Conservation (phyloP, 148 eudicot genomes). For the Cornus controversa region DNA sequence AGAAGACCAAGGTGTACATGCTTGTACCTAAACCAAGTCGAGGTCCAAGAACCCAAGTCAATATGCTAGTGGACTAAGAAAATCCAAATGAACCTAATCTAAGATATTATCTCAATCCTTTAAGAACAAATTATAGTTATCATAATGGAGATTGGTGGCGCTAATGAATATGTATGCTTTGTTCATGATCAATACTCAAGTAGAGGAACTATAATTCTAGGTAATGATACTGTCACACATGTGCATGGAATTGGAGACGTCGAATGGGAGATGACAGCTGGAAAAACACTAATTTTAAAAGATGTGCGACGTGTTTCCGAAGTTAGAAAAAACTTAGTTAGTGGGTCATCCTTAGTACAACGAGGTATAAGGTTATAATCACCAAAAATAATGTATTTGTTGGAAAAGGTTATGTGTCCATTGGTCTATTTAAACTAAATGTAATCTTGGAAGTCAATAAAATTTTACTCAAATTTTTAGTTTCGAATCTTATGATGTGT, state of each 20-base stretch:
- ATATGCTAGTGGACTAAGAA: too few species aligned
- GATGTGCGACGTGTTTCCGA: conserved; percentile 15
- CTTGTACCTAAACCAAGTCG: background rate
- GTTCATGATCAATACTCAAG: background rate
- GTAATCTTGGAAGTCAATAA: background rate
- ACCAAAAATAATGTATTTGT: too few species aligned
- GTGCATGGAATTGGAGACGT: conserved; percentile 16
- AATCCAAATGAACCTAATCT: conserved; percentile 8
- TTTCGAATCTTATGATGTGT: conserved; percentile 2
- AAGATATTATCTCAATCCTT: conserved; percentile 3
- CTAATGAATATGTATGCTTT: conserved; percentile 11
- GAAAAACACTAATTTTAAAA: background rate
- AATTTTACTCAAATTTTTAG: background rate
- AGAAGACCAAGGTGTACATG: background rate
- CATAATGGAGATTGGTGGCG: conserved; percentile 7
- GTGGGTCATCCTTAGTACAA: background rate
- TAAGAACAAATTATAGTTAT: background rate
- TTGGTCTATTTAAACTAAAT: conserved; percentile 12
- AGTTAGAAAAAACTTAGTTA: conserved; percentile 11
- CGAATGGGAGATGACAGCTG: conserved; percentile 1
- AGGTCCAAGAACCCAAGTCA: too few species aligned
- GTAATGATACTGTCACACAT: conserved; percentile 5
- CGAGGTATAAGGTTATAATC: conserved; percentile 2
- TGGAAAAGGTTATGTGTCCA: conserved; percentile 1
- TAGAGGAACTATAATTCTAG: conserved; percentile 14